Percentiles rank a stretch among this genome's conserved stretches.
phyloP scores from a whole-genome alignment of 2,329 filamentous ascomycete genomes.

The Dactylonectria estremocensis region DNA sequence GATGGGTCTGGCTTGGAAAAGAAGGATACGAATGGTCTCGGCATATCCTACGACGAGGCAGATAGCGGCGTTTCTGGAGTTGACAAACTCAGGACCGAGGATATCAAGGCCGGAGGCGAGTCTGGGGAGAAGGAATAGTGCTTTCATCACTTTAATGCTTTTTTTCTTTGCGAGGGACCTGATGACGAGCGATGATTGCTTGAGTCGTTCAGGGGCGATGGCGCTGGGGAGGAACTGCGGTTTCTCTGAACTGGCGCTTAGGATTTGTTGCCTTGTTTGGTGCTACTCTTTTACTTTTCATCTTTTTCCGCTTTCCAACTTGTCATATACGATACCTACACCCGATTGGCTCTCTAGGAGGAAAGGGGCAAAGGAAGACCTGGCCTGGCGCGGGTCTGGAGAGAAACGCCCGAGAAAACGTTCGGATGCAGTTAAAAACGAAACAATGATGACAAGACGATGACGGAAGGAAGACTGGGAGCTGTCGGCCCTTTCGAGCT shows the following conservation, averaged over 20 bases:
- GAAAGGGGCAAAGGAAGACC: slow-evolving; percentile 18
- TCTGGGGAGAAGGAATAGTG: slow-evolving; percentile 46
- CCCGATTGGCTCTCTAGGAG: slow-evolving; percentile 18
- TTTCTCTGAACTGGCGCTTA: slow-evolving; percentile 20
- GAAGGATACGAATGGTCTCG: slow-evolving; percentile 56
- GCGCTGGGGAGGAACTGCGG: slow-evolving; percentile 10
- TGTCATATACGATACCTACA: slow-evolving; percentile 35
- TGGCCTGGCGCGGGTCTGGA: slow-evolving; percentile 9
- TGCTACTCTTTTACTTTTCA: slow-evolving; percentile 3
- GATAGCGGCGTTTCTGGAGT: slow-evolving; percentile 62
- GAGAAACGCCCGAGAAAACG: neutral
- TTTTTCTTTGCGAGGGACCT: slow-evolving; percentile 23
- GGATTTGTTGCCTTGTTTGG: slow-evolving; percentile 14
- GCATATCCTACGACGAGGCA: slow-evolving; percentile 59
- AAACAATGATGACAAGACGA: slow-evolving; percentile 46
- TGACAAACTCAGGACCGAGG: slow-evolving; percentile 58
- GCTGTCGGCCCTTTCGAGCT: slow-evolving; percentile 36
- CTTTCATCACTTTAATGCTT: slow-evolving; percentile 43
- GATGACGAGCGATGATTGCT: slow-evolving; percentile 14
- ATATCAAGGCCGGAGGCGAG: slow-evolving; percentile 49
- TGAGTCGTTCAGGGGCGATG: slow-evolving; percentile 5
- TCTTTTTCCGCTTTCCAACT: slow-evolving; percentile 16
- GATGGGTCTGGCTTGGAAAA: slow-evolving; percentile 45
- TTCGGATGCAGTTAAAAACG: slow-evolving; percentile 30
- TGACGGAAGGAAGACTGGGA: slow-evolving; percentile 36